A percentile compares a stretch with the other conserved stretches of the same genome.
phyloP scores from a whole-genome alignment of 2,329 filamentous ascomycete species.

The Alternaria arbusti region DNA sequence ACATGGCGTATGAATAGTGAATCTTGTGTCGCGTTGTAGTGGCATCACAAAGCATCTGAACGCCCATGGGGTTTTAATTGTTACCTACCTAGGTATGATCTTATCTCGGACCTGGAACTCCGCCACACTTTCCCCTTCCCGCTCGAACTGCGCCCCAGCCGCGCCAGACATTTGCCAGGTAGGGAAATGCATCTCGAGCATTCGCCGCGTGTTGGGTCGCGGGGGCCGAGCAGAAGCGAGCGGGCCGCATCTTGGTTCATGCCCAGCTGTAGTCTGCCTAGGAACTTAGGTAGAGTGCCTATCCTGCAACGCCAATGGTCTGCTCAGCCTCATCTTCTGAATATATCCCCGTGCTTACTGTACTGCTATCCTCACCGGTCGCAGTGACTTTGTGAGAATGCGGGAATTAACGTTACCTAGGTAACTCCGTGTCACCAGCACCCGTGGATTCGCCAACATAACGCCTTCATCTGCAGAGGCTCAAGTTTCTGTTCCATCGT shows the following conservation, averaged over 20 bases:
- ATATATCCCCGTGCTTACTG: background rate
- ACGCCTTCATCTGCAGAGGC: background rate
- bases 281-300: background rate
- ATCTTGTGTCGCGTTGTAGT: background rate
- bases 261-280: background rate
- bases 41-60: background rate
- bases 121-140: background rate
- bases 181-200: background rate
- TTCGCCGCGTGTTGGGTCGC: background rate
- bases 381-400: background rate
- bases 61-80: background rate
- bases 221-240: background rate
- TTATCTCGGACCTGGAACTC: background rate
- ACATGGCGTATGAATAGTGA: background rate
- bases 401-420: background rate
- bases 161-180: background rate
- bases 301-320: background rate
- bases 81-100: background rate
- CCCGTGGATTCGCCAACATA: background rate
- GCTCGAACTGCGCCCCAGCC: background rate
- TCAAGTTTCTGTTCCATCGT: too few species aligned
- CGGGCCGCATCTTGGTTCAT: background rate
- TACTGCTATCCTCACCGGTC: background rate
- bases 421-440: background rate
- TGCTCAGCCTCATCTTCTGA: background rate